These are phyloP conservation scores for Stemphylium vesicarium DNA, from an alignment of 2,329 filamentous ascomycete species.

Conservation along the genomic window DNA sequence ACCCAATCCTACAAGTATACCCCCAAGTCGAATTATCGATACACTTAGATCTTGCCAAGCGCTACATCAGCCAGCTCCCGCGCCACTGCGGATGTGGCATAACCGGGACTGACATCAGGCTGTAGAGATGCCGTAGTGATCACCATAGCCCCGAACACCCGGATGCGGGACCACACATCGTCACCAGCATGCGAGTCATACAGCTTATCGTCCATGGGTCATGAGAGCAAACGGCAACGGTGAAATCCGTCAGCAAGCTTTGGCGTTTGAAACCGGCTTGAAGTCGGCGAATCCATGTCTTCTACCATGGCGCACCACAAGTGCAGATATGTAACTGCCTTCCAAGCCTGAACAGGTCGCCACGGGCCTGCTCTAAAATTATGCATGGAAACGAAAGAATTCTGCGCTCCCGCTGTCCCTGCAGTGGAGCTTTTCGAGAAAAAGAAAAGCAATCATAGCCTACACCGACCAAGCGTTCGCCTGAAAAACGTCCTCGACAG, in stretches of 20 bases:
- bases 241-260: background rate
- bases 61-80: background rate
- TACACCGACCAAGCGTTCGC: background rate
- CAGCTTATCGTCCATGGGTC: background rate
- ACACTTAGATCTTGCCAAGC: background rate
- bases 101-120: background rate
- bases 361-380: background rate
- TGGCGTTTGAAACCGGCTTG: constrained; percentile 1
- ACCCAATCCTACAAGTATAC: background rate
- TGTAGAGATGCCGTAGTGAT: background rate
- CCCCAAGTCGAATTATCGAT: background rate
- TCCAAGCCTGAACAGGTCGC: background rate
- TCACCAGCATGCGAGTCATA: constrained; percentile 4
- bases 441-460: constrained; percentile 1
- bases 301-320: background rate
- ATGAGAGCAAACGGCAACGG: constrained; percentile 1
- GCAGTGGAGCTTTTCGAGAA: background rate
- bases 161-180: constrained; percentile 1
- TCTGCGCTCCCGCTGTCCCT: background rate
- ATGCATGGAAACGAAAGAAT: background rate
- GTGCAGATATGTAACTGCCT: background rate
- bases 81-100: background rate
- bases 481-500: constrained; percentile 1
- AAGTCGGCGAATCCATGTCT: constrained; percentile 9
- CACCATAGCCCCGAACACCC: constrained; percentile 1